phyloP scores from a whole-genome alignment of 2,329 filamentous ascomycete genomes.

The Teratosphaeria viscida region DNA sequence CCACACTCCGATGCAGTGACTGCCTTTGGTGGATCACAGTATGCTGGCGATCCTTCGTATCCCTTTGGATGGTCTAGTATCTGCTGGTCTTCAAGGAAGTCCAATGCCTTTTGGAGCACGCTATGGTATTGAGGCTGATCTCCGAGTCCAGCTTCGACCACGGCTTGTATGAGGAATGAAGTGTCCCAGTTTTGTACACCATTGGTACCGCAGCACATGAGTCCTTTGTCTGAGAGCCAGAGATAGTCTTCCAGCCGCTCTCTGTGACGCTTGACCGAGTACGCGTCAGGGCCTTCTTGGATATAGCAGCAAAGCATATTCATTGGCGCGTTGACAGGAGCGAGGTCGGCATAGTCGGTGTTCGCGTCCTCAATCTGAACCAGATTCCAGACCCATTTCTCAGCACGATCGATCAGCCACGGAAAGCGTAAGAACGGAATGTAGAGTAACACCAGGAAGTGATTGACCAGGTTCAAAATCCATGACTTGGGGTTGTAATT shows the following conservation, averaged over 20 bases:
- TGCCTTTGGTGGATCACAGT: constrained; percentile 22
- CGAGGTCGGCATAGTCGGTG: constrained; percentile 75
- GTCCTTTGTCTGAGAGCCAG: constrained; percentile 85
- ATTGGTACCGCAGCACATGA: constrained; percentile 93
- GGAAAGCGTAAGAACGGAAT: constrained; percentile 63
- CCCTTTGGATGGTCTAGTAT: constrained; percentile 73
- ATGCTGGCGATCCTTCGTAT: constrained; percentile 51
- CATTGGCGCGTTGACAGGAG: constrained; percentile 82
- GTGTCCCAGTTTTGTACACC: constrained; percentile 99
- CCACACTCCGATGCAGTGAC: constrained; percentile 19
- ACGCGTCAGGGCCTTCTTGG: constrained; percentile 64
- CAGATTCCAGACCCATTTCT: constrained; percentile 71
- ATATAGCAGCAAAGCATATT: constrained; percentile 83
- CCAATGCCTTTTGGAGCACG: constrained; percentile 72
- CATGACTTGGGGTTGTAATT: constrained; percentile 91
- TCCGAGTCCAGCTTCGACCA: constrained; percentile 69
- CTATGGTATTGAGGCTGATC: constrained; percentile 65
- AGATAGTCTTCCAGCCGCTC: constrained; percentile 77
- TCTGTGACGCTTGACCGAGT: constrained; percentile 63
- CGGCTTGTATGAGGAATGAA: constrained; percentile 74
- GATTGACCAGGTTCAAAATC: constrained; percentile 70
- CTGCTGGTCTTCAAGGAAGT: constrained; percentile 84
- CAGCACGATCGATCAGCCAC: constrained; percentile 57
- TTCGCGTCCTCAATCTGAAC: constrained; percentile 90
- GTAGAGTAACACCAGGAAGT: constrained; percentile 69